These are phyloP conservation scores for Amaranthus hypochondriacus DNA, from an alignment of 148 eudicot genomes.

Conservation along the genomic window DNA sequence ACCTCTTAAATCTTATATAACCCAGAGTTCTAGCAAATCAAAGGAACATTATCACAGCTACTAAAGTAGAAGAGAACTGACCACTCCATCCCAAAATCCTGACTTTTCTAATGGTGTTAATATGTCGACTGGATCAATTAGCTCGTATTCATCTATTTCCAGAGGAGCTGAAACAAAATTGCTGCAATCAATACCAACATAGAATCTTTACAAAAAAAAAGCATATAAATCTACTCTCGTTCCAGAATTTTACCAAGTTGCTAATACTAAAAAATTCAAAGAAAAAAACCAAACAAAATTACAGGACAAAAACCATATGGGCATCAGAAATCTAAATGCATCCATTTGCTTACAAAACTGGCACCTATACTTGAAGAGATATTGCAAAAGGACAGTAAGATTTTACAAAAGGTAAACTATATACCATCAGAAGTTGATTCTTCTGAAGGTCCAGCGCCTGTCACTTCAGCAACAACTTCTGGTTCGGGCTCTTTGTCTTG, in stretches of 20 bases:
- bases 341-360: neutral
- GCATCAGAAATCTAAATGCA: neutral
- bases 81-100: constrained; percentile 99
- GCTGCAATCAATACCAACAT: constrained; percentile 17
- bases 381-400: neutral
- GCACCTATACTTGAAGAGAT: neutral
- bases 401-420: constrained; percentile 2
- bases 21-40: neutral
- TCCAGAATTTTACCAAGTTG: neutral
- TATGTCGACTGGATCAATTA: constrained; percentile 98
- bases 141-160: constrained; percentile 94
- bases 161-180: constrained; percentile 61
- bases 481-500: constrained; percentile 98
- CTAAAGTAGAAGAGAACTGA: constrained; percentile 30
- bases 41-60: neutral
- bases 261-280: neutral
- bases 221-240: neutral
- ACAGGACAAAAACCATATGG: neutral
- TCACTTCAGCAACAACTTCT: constrained; percentile 68
- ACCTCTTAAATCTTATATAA: neutral
- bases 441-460: constrained; percentile 61
- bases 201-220: neutral
- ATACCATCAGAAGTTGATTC: constrained; percentile 75
- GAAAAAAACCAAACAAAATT: neutral
- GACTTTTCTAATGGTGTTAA: constrained; percentile 93